phyloP scores from a whole-genome alignment of 2,329 filamentous ascomycete genomes.

The Pseudomassariella vexata region DNA sequence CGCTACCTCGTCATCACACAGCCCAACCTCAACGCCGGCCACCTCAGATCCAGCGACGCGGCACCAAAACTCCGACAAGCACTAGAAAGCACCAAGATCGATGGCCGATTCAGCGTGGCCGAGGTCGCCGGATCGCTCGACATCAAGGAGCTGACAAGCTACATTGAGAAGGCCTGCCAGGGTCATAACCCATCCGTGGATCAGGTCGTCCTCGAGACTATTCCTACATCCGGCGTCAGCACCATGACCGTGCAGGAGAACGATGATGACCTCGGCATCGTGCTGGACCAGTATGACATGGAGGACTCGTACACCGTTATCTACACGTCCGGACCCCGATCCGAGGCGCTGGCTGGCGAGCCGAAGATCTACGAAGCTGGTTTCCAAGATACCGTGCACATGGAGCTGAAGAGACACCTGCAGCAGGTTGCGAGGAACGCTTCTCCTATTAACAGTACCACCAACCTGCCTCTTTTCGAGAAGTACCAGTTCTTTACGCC shows the following conservation, averaged over 20 bases:
- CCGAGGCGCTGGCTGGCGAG: constrained; percentile 19
- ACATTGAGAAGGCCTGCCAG: constrained; percentile 42
- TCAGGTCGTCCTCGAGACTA: constrained; percentile 32
- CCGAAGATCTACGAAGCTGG: constrained; percentile 57
- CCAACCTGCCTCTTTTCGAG: constrained; percentile 65
- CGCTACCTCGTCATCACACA: constrained; percentile 76
- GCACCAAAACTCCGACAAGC: constrained; percentile 44
- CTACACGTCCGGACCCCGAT: constrained; percentile 60
- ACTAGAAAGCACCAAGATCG: constrained; percentile 26
- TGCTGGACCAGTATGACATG: constrained; percentile 32
- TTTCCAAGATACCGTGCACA: constrained; percentile 57
- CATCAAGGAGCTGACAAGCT: constrained; percentile 32
- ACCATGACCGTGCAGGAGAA: constrained; percentile 39
- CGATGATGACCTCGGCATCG: constrained; percentile 46
- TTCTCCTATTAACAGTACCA: constrained; percentile 35
- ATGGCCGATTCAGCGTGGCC: constrained; percentile 41
- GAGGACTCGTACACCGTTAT: constrained; percentile 64
- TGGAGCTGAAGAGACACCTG: constrained; percentile 65
- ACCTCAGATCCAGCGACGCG: constrained; percentile 50
- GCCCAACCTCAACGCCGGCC: constrained; percentile 63
- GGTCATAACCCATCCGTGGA: constrained; percentile 32
- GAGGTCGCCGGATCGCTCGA: constrained; percentile 51
- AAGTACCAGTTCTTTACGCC: constrained; percentile 93
- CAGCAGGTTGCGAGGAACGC: constrained; percentile 26
- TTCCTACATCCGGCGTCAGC: constrained; percentile 30